Evolutionary conservation across 495 filamentous ascomycete species (phyloP), one percentile per base, ranked within the genome.

Genomic region (Hypoxylon lienhwacheense): DNA sequence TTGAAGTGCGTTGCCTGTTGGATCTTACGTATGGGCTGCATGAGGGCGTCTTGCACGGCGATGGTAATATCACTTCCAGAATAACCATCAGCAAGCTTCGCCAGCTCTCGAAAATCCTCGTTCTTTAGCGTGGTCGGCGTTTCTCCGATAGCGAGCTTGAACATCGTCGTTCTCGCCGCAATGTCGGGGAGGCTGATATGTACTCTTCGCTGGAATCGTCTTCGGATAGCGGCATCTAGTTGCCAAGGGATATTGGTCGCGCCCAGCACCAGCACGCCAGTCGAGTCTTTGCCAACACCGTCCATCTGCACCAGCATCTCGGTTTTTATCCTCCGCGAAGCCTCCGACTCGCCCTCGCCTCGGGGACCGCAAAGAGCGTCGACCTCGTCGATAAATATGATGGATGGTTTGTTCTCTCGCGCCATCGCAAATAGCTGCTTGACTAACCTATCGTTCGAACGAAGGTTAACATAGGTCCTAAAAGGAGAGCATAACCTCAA

Each of bases 191-290:
- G 69, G 60, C 85, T 88, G 70, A 98, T 97, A 70, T 98, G 95
- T 21, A 98, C 90, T 76, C 93, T 77, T 59, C 92, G 77, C 71
- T 99, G 93, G 79, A 99, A 99, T 69, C 93, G 89, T 67, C 93
- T 82, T 47, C 95, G 84, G 64, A 99, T 97, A 50, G 93, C 93
- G n/a, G 91, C 90, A 71, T 99, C 93, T 29, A 99, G 79, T 72
- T 99, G 93, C 93, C 93, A 99, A 5, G 93, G 93, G 64, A 99
- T 97, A 67, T 99, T 99, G 36, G 93, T 99, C 47, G 93, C 93
- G 42, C 95, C 93, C 7, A 99, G 80, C 32, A 99, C 95, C 25
- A 99, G 77, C 7, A 99, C 92, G 29, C 92, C 95, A 63, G 85
- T 90, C 45, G 84, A 89, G 72, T 97, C 93, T 31, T 90, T 90